Percentiles rank a stretch among this genome's conserved stretches.
Evolutionary conservation across 2,329 filamentous ascomycete species (phyloP).

Genomic region (Ophiocordyceps sinensis): DNA sequence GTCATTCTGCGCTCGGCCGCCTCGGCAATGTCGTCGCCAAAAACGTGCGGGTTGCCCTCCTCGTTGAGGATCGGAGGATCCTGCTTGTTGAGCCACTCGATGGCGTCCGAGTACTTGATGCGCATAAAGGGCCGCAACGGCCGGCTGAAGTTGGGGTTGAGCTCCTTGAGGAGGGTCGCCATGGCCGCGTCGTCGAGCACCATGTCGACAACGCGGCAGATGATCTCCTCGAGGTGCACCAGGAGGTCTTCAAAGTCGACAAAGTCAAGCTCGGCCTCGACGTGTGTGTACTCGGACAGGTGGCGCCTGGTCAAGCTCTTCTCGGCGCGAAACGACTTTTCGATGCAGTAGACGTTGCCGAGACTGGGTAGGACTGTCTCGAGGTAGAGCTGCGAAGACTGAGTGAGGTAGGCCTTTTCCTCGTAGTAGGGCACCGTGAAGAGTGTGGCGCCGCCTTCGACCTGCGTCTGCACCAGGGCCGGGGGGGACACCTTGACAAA

Average conservation of each 20-base stretch:
- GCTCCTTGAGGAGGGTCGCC: constrained; percentile 60
- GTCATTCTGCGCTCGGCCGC: constrained; percentile 96
- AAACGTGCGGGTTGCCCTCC: constrained; percentile 75
- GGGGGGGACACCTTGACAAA: constrained; percentile 78
- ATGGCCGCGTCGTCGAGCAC: constrained; percentile 60
- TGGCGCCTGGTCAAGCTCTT: constrained; percentile 91
- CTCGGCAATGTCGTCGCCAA: constrained; percentile 96
- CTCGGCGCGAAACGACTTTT: constrained; percentile 97
- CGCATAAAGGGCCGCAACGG: constrained; percentile 80
- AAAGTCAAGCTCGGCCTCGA: constrained; percentile 93
- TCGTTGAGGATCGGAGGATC: constrained; percentile 67
- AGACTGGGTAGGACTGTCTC: constrained; percentile 85
- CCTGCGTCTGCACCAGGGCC: constrained; percentile 86
- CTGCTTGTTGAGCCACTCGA: constrained; percentile 83
- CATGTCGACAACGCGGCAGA: constrained; percentile 73
- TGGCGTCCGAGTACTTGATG: constrained; percentile 90
- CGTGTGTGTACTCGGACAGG: constrained; percentile 89
- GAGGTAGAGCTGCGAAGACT: constrained; percentile 94
- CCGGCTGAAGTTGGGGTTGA: constrained; percentile 80
- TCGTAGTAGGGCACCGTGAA: constrained; percentile 85
- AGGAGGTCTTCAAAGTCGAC: constrained; percentile 87
- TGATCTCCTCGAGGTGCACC: constrained; percentile 69
- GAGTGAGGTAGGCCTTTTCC: constrained; percentile 83
- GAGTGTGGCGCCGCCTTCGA: constrained; percentile 82
- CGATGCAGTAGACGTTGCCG: constrained; percentile 94